Conservation (phyloP, 768 basidiomycete genomes). For the Zangia roseola region DNA sequence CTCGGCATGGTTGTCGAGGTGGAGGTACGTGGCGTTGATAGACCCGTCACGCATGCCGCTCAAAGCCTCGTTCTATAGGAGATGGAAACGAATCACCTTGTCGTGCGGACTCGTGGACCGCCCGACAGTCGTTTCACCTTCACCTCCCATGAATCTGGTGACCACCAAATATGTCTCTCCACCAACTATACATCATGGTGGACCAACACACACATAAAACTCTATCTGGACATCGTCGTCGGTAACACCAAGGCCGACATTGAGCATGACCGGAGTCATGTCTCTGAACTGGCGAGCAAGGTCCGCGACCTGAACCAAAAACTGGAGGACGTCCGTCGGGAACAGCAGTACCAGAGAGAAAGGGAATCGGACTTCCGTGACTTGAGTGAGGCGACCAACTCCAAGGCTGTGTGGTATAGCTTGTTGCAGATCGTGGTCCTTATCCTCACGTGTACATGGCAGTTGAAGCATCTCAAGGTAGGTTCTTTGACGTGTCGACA, state of each 20-base stretch:
- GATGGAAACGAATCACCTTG: conserved; percentile 72
- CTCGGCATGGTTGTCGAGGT: conserved; percentile 92
- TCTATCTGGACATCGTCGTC: conserved; percentile 93
- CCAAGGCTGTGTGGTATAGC: conserved; percentile 94
- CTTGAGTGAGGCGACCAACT: conserved; percentile 87
- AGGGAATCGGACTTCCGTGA: conserved; percentile 88
- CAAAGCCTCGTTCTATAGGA: conserved; percentile 52
- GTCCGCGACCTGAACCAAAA: conserved; percentile 92
- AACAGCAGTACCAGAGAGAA: conserved; percentile 98
- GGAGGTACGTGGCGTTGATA: conserved; percentile 53
- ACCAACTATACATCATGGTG: conserved; percentile 93
- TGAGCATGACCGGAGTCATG: conserved; percentile 85
- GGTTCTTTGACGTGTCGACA: conserved; percentile 21
- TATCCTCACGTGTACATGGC: conserved; percentile 87
- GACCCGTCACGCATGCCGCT: not conserved
- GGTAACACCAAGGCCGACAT: conserved; percentile 82
- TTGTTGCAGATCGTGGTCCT: conserved; percentile 83
- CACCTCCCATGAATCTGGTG: conserved; percentile 94
- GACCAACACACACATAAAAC: conserved; percentile 81
- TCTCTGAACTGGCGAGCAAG: conserved; percentile 77
- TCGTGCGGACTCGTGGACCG: conserved; percentile 90
- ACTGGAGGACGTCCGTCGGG: conserved; percentile 87
- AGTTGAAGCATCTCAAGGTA: conserved; percentile 88
- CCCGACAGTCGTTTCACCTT: conserved; percentile 93
- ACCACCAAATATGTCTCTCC: conserved; percentile 95